Percentiles rank a stretch among this genome's conserved stretches.
Conservation (phyloP, 768 basidiomycete species). For the Amanita phalloides region DNA sequence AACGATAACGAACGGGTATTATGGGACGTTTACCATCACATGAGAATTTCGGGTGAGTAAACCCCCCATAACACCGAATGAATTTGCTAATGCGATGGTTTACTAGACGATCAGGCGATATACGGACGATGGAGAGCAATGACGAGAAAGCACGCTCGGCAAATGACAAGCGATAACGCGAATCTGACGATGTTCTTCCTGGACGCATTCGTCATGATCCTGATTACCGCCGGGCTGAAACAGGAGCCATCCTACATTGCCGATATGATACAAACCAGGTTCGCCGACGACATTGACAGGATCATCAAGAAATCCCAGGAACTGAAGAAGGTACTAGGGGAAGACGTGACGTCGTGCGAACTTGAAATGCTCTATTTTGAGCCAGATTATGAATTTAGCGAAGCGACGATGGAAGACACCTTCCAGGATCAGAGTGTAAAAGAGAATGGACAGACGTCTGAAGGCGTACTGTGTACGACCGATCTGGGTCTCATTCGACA, state of each 20-base stretch:
- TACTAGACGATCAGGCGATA: conserved; percentile 36
- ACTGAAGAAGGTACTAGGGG: conserved; percentile 47
- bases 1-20: conserved; percentile 35
- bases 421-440: conserved; percentile 13
- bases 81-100: background rate
- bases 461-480: conserved; percentile 42
- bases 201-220: conserved; percentile 30
- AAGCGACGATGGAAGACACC: conserved; percentile 34
- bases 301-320: conserved; percentile 35
- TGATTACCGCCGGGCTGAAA: conserved; percentile 28
- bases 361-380: conserved; percentile 37
- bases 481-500: conserved; percentile 39
- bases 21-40: conserved; percentile 27
- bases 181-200: conserved; percentile 19
- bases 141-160: conserved; percentile 35
- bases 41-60: conserved; percentile 38
- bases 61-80: conserved; percentile 3
- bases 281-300: conserved; percentile 28
- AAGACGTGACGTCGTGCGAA: conserved; percentile 47
- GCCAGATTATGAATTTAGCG: conserved; percentile 30
- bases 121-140: conserved; percentile 48
- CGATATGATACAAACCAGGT: conserved; percentile 28
- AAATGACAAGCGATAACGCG: conserved; percentile 23
- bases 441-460: conserved; percentile 11
- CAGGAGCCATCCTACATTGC: conserved; percentile 19